Percentiles rank a stretch among this genome's conserved stretches.
These are phyloP conservation scores for Castanea crenata DNA, from an alignment of 306 rosid species.

Conservation along the genomic window DNA sequence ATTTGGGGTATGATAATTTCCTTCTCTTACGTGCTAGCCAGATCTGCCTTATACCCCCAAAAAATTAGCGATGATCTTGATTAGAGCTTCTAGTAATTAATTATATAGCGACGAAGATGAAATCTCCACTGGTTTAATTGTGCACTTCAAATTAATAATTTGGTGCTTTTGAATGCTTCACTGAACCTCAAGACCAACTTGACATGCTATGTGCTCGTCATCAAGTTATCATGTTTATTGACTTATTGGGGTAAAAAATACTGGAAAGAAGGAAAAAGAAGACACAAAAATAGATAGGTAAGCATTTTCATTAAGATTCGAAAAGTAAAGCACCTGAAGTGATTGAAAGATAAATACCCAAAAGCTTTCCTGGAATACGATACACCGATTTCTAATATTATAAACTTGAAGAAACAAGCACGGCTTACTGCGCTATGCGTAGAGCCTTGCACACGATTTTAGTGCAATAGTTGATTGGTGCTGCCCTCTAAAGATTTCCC, in stretches of 20 bases:
- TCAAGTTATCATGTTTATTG: not conserved
- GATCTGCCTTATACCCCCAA: too few species aligned
- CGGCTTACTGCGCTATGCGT: slow-evolving; percentile 7
- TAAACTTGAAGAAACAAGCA: not conserved
- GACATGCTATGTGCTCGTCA: not conserved
- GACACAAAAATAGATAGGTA: not conserved
- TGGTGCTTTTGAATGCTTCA: not conserved
- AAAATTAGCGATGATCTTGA: too few species aligned
- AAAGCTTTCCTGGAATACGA: not conserved
- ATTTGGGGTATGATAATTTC: too few species aligned
- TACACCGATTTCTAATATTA: not conserved
- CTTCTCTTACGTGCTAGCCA: too few species aligned
- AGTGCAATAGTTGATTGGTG: slow-evolving; percentile 15
- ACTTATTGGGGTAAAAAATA: not conserved
- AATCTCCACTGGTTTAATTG: not conserved
- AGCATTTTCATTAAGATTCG: not conserved
- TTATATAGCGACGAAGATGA: not conserved
- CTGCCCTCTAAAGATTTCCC: slow-evolving; percentile 22
- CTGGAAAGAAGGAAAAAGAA: not conserved
- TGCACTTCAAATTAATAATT: not conserved
- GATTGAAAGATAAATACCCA: not conserved
- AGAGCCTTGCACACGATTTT: not conserved
- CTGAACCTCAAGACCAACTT: not conserved
- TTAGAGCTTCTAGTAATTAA: too few species aligned
- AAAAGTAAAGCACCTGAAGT: not conserved